A percentile compares a stretch with the other conserved stretches of the same genome.
These are phyloP conservation scores for Brettanomyces custersianus DNA, from an alignment of 805 yeast genomes.

Conservation along the genomic window DNA sequence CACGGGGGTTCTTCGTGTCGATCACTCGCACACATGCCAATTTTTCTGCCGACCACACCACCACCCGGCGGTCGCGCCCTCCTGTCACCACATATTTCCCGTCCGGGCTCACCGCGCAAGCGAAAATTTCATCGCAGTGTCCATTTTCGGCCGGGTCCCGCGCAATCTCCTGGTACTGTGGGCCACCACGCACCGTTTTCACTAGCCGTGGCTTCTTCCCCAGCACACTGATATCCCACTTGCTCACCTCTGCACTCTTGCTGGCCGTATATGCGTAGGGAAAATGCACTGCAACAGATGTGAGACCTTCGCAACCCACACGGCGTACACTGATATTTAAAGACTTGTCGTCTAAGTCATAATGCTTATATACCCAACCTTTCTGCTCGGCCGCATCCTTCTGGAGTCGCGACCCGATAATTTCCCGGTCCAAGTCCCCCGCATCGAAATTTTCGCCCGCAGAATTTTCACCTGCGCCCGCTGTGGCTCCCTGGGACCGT, in stretches of 20 bases:
- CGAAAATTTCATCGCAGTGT: slow-evolving; percentile 66
- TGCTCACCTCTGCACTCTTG: slow-evolving; percentile 70
- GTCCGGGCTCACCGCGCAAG: slow-evolving; percentile 79
- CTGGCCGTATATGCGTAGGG: slow-evolving; percentile 72
- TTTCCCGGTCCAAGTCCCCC: slow-evolving; percentile 80
- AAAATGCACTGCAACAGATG: slow-evolving; percentile 44
- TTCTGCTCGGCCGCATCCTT: slow-evolving; percentile 85
- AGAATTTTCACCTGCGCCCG: slow-evolving; percentile 4
- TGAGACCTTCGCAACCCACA: slow-evolving; percentile 52
- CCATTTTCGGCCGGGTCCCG: slow-evolving; percentile 53
- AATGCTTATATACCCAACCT: slow-evolving; percentile 75
- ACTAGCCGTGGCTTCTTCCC: slow-evolving; percentile 55
- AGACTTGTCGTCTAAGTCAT: slow-evolving; percentile 47
- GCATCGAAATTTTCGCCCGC: slow-evolving; percentile 62
- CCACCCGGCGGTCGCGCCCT: slow-evolving; percentile 70
- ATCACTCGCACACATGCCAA: slow-evolving; percentile 69
- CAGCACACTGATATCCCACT: slow-evolving; percentile 60
- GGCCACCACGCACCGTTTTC: slow-evolving; percentile 59
- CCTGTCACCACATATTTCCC: slow-evolving; percentile 89
- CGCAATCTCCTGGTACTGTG: slow-evolving; percentile 31
- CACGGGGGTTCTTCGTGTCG: slow-evolving; percentile 63
- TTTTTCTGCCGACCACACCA: slow-evolving; percentile 80
- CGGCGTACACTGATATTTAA: slow-evolving; percentile 35
- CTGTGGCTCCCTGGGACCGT: slow-evolving; percentile 29
- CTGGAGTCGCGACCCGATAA: slow-evolving; percentile 68